Base-by-base conservation (phyloP, 2,329 filamentous ascomycete genomes). In the Chlorencoelia australis region DNA sequence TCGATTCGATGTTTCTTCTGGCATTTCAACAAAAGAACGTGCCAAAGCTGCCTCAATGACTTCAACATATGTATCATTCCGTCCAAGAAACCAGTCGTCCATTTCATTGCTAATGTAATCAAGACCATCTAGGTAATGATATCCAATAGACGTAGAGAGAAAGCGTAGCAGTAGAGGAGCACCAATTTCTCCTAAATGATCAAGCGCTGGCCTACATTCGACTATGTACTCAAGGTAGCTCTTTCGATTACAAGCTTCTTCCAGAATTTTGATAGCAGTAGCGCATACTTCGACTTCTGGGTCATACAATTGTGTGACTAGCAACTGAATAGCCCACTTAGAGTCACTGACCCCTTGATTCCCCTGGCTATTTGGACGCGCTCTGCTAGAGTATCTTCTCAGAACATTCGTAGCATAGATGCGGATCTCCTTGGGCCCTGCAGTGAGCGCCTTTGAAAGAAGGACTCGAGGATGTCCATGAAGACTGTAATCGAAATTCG, bases 61-160 rank as follows among this genome's bases (percentile, higher is more conserved):
- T 24, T 78, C 74, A 33, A 98, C 91, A 49, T 98, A 98, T n/a
- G 79, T 81, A 57, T 98, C 89, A 55, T 98, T 98, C 29, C 91
- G 79, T 10, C 91, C 91, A 19, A 98, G 69, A 55, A 96, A 98
- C 91, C 91, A 98, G 61, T 98, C 93, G 50, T 98, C 91, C 91
- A 98, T 98, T 59, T 98, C 93, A 56, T 94, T 91, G 43, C 88
- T 95, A 59, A 98, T 98, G 57, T 98, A 98, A 63, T 98, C 93
- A 28, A 98, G 68, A 0, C 88, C 91, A 55, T 96, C 87, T 5
- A 98, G 70, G 59, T 98, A 98, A 59, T 96, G 88, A 55, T 98
- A 98, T 33, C 91, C 91, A 39, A 95, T 89, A 2, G 88, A 95
- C 0, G 89, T 96, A 0, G 88, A 95, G 36, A 98, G 61, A 59